These are phyloP conservation scores for Corinectria fuckeliana DNA, from an alignment of 2,329 filamentous ascomycete genomes.

Conservation along the genomic window DNA sequence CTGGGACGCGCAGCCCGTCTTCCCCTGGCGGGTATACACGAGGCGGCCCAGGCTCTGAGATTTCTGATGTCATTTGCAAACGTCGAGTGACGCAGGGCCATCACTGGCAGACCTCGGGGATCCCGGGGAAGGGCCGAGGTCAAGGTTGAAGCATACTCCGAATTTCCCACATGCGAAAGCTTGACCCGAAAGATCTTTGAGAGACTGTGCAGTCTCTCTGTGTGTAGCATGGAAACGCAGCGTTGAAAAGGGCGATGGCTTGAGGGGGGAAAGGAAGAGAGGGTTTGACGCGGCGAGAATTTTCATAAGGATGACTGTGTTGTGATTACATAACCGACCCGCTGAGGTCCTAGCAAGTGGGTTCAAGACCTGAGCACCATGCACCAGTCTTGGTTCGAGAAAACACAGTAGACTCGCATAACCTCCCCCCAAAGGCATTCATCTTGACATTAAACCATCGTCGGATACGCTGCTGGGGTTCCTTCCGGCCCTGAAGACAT, in stretches of 20 bases:
- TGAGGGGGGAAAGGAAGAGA: constrained; percentile 44
- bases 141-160: constrained; percentile 85
- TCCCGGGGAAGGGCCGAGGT: constrained; percentile 35
- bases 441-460: background rate
- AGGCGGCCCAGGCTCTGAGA: constrained; percentile 61
- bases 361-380: no score
- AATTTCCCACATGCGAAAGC: constrained; percentile 90
- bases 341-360: constrained; percentile 28
- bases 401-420: no score
- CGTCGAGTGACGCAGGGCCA: constrained; percentile 83
- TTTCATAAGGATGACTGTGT: constrained; percentile 20
- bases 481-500: constrained; percentile 13
- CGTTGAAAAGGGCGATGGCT: constrained; percentile 86
- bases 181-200: constrained; percentile 16
- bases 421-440: no score
- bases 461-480: constrained; percentile 21
- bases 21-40: constrained; percentile 26
- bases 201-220: constrained; percentile 54
- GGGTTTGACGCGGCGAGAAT: constrained; percentile 18
- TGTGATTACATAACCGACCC: constrained; percentile 16
- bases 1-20: constrained; percentile 19
- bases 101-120: constrained; percentile 74
- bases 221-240: constrained; percentile 96
- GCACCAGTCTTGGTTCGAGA: no score
- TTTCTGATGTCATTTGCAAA: constrained; percentile 95